Percentiles rank a stretch among this genome's conserved stretches.
phyloP scores from a whole-genome alignment of 176 grass and related monocot genomes.

The Thinopyrum elongatum region DNA sequence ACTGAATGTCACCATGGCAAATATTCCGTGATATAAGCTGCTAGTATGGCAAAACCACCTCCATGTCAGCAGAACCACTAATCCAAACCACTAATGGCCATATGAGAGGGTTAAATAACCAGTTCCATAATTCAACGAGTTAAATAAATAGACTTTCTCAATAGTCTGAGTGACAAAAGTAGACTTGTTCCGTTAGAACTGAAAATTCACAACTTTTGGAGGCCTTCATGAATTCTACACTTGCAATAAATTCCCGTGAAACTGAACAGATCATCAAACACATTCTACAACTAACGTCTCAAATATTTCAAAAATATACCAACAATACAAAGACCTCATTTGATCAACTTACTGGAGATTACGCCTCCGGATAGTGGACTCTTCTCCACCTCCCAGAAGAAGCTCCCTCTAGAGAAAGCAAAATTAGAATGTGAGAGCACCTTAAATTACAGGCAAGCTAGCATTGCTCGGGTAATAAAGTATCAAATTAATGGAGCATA shows the following conservation, averaged over 20 bases:
- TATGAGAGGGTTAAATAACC: background rate
- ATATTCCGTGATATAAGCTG: background rate
- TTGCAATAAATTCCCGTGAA: constrained; percentile 2
- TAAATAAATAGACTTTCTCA: background rate
- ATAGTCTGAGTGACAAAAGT: background rate
- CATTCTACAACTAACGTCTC: background rate
- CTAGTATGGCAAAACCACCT: background rate
- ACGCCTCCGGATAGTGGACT: constrained; percentile 60
- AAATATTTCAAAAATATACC: background rate
- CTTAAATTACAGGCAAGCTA: constrained; percentile 11
- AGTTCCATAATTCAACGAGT: background rate
- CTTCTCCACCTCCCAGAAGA: constrained; percentile 73
- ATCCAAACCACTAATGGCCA: background rate
- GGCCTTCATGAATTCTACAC: background rate
- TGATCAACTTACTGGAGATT: constrained; percentile 68
- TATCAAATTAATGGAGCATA: background rate
- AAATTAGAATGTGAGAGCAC: constrained; percentile 26
- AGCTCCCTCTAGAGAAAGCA: constrained; percentile 64
- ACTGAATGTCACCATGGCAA: background rate
- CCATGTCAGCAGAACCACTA: background rate
- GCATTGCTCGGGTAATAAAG: background rate
- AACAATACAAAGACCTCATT: constrained; percentile 15
- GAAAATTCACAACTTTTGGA: background rate
- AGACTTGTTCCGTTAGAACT: too few species aligned
- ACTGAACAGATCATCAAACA: background rate